Conservation (phyloP, 306 rosid genomes). For the Crotalaria pallida region DNA sequence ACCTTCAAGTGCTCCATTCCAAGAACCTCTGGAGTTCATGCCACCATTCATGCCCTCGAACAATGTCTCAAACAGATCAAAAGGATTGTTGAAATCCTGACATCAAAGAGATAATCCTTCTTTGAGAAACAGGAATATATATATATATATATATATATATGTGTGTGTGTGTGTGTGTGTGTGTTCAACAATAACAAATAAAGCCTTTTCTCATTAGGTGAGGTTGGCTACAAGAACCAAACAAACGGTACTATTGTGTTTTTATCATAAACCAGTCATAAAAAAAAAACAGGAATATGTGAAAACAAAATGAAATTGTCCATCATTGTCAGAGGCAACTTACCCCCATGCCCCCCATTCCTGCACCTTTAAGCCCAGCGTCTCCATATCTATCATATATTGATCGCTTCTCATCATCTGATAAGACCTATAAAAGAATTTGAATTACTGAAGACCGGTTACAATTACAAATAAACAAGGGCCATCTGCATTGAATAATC, state of each 20-base stretch:
- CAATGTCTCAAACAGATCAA: conserved; percentile 44
- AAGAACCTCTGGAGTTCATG: conserved; percentile 34
- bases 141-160: too few species aligned
- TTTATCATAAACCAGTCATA: background rate
- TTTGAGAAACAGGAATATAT: conserved; percentile 8
- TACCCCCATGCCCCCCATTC: conserved; percentile 75
- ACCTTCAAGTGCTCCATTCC: conserved; percentile 45
- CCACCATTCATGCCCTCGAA: conserved; percentile 45
- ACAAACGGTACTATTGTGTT: background rate
- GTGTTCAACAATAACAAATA: background rate
- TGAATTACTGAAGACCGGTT: conserved; percentile 12
- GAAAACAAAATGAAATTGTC: background rate
- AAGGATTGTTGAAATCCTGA: conserved; percentile 46
- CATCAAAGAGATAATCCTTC: conserved; percentile 4
- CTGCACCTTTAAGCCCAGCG: conserved; percentile 96
- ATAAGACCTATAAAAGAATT: conserved; percentile 66
- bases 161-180: too few species aligned
- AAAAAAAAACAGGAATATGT: background rate
- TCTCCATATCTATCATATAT: conserved; percentile 90
- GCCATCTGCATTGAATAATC: conserved; percentile 15
- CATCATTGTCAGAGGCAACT: conserved; percentile 31
- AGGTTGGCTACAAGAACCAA: background rate
- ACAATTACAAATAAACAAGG: background rate
- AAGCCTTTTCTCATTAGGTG: background rate
- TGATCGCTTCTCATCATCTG: conserved; percentile 89